These are phyloP conservation scores for Xylaria flabelliformis DNA, from an alignment of 495 filamentous ascomycete genomes.

Conservation along the genomic window DNA sequence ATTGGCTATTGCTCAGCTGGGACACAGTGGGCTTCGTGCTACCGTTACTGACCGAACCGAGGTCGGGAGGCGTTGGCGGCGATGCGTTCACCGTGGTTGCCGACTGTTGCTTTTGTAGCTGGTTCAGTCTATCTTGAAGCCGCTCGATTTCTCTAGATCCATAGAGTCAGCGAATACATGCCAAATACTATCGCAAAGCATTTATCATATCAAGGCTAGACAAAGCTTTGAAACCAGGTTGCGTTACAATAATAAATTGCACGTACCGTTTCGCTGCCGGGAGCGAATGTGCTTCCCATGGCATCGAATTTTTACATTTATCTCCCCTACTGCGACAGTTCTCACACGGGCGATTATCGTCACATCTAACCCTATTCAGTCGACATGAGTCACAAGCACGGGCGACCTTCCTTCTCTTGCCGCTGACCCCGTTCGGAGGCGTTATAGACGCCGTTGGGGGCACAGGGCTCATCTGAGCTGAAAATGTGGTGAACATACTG, in stretches of 20 bases:
- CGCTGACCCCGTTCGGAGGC: constrained; percentile 21
- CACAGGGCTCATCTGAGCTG: constrained; percentile 23
- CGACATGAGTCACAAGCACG: constrained; percentile 23
- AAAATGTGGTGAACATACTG: constrained; percentile 22
- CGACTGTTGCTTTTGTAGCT: neutral
- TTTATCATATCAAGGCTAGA: neutral
- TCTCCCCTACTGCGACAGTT: constrained; percentile 19
- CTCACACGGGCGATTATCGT: constrained; percentile 12
- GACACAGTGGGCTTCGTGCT: neutral
- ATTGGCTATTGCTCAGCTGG: neutral
- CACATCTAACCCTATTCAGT: constrained; percentile 17
- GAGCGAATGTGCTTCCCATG: neutral
- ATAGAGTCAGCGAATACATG: neutral
- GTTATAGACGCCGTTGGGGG: constrained; percentile 4
- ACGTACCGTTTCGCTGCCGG: constrained; percentile 4
- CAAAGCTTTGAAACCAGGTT: neutral
- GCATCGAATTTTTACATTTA: constrained; percentile 9
- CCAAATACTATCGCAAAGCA: neutral
- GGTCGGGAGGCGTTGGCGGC: neutral
- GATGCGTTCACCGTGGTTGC: neutral
- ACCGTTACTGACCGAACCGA: neutral
- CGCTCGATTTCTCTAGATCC: neutral
- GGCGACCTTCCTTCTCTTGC: constrained; percentile 16
- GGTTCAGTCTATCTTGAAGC: neutral
- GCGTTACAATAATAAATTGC: neutral